phyloP scores from a whole-genome alignment of 495 filamentous ascomycete species.

The Hypoxylon rickii region DNA sequence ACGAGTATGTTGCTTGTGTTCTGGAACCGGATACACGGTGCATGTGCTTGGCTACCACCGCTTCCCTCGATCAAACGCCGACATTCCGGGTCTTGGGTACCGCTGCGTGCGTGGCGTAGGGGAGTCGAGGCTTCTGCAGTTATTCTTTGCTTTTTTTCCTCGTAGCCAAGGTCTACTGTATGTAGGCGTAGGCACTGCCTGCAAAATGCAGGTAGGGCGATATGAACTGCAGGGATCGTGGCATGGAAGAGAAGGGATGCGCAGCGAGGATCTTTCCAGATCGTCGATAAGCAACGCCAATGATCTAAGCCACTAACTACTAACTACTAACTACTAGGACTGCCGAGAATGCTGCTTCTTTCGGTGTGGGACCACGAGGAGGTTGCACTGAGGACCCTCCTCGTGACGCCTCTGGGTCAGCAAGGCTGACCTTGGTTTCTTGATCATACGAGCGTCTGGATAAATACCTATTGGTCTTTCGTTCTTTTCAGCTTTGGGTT shows the following conservation, averaged over 20 bases:
- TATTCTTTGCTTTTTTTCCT: too few species aligned
- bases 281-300: constrained; percentile 3
- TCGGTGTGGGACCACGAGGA: too few species aligned
- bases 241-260: constrained; percentile 24
- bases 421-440: constrained; percentile 18
- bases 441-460: constrained; percentile 11
- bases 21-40: background rate
- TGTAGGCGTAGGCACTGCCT: too few species aligned
- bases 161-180: constrained; percentile 10
- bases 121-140: constrained; percentile 9
- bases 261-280: constrained; percentile 14
- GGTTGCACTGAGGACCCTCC: constrained; percentile 23
- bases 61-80: too few species aligned
- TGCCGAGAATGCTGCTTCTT: background rate
- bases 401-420: constrained; percentile 28
- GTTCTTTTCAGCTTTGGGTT: background rate
- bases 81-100: constrained; percentile 4
- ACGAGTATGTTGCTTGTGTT: background rate
- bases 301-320: constrained; percentile 6
- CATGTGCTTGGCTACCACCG: constrained; percentile 17
- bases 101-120: constrained; percentile 21
- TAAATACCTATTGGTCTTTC: constrained; percentile 19
- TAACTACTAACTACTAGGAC: background rate
- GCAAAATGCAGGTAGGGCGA: constrained; percentile 1
- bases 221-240: constrained; percentile 22